Evolutionary conservation across 345 rosid species (phyloP).

Genomic region (Eucalyptus melliodora): DNA sequence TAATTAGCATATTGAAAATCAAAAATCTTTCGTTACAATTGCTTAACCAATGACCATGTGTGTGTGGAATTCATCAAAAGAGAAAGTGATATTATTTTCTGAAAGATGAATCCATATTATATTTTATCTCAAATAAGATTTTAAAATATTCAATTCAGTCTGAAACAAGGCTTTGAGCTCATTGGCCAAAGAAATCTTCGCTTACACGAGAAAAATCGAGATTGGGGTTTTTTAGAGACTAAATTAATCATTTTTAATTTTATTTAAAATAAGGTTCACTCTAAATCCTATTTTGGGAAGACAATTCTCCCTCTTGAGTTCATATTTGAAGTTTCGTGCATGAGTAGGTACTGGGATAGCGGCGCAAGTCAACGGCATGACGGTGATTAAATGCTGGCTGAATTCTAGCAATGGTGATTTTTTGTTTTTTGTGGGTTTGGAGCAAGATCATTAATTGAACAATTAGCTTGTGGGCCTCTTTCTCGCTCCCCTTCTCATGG

Average conservation of each 20-base stretch:
- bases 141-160: neutral
- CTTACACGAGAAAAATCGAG: neutral
- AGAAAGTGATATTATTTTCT: neutral
- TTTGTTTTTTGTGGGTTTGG: neutral
- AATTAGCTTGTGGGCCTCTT: neutral
- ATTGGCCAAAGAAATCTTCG: neutral
- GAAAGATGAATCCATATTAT: neutral
- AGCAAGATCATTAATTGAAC: neutral
- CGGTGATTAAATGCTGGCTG: neutral
- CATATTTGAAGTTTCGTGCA: neutral
- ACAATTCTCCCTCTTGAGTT: neutral
- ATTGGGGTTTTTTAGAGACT: neutral
- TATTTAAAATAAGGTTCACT: neutral
- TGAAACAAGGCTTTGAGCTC: neutral
- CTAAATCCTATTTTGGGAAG: fast-evolving
- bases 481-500: neutral
- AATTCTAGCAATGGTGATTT: neutral
- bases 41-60: neutral
- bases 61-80: neutral
- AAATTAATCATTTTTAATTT: neutral
- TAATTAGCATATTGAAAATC: neutral
- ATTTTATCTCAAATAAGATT: neutral
- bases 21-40: neutral
- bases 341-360: neutral
- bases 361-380: neutral